Percentiles rank a stretch among this genome's conserved stretches.
Conservation (phyloP, 805 yeast species). For the Hemisphaericaspora nanyangensis region DNA sequence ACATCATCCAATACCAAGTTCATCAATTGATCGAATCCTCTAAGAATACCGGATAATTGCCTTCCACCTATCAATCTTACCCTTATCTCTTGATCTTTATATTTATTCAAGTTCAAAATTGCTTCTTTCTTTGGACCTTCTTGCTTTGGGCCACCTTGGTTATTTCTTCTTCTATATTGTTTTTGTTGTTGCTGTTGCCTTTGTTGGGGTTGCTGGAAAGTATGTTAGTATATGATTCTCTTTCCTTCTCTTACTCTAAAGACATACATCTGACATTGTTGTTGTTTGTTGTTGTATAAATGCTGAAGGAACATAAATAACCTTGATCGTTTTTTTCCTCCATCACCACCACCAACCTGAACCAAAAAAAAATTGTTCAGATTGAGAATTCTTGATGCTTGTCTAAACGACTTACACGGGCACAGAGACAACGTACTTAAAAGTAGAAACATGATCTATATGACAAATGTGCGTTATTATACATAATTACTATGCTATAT, state of each 20-base stretch:
- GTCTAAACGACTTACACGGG: no score
- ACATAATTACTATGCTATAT: neutral
- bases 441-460: no score
- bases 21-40: constrained; percentile 82
- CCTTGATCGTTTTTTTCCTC: no score
- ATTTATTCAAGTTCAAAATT: constrained; percentile 73
- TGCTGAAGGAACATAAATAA: no score
- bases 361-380: no score
- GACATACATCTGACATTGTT: constrained; percentile 4
- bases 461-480: no score
- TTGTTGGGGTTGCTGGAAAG: constrained; percentile 2
- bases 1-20: constrained; percentile 72
- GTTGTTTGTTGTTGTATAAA: neutral
- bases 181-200: constrained; percentile 7
- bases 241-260: neutral
- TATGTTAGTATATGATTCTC: neutral
- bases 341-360: no score
- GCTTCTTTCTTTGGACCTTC: constrained; percentile 91
- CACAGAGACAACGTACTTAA: no score
- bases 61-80: constrained; percentile 87
- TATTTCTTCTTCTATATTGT: constrained; percentile 18
- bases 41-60: constrained; percentile 72
- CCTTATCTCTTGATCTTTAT: constrained; percentile 66
- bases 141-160: constrained; percentile 21
- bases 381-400: no score